Evolutionary conservation across 805 yeast genomes (phyloP).

Genomic region (Barnettozyma sucrosica): DNA sequence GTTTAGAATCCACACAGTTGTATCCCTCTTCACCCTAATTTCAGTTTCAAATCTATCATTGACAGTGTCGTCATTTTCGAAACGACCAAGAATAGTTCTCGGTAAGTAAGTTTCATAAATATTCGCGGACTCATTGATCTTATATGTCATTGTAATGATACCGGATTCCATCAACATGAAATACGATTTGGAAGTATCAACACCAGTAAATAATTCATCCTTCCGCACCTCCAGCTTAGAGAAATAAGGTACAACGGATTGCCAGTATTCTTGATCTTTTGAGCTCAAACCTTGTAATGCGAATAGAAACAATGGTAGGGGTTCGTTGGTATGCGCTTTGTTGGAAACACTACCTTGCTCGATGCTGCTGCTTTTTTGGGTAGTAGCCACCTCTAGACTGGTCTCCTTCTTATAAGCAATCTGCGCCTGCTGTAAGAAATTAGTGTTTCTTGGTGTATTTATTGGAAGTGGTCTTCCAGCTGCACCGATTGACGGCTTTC

Average conservation of each 20-base stretch:
- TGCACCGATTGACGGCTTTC: background rate
- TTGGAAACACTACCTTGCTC: background rate
- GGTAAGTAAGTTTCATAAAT: constrained; percentile 45
- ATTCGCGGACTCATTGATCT: constrained; percentile 29
- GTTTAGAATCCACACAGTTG: constrained; percentile 65
- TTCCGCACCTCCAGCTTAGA: constrained; percentile 41
- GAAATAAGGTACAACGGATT: constrained; percentile 51
- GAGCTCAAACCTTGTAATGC: constrained; percentile 40
- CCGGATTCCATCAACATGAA: constrained; percentile 59
- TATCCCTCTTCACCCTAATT: constrained; percentile 53
- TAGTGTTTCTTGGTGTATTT: constrained; percentile 37
- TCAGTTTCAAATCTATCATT: constrained; percentile 37
- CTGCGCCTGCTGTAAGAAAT: constrained; percentile 35
- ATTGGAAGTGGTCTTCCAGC: constrained; percentile 15
- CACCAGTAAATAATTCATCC: constrained; percentile 50
- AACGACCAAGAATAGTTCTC: constrained; percentile 49
- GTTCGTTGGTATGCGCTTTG: constrained; percentile 28
- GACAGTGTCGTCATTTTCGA: constrained; percentile 25
- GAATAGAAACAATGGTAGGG: constrained; percentile 39
- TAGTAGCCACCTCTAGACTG: constrained; percentile 15
- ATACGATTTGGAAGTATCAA: constrained; percentile 26
- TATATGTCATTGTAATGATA: constrained; percentile 44
- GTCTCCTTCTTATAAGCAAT: constrained; percentile 28
- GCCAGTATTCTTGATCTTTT: constrained; percentile 55
- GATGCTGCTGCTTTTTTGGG: background rate